Base-by-base conservation (phyloP, 2,329 filamentous ascomycete species). In the Aspergillus hiratsukae region DNA sequence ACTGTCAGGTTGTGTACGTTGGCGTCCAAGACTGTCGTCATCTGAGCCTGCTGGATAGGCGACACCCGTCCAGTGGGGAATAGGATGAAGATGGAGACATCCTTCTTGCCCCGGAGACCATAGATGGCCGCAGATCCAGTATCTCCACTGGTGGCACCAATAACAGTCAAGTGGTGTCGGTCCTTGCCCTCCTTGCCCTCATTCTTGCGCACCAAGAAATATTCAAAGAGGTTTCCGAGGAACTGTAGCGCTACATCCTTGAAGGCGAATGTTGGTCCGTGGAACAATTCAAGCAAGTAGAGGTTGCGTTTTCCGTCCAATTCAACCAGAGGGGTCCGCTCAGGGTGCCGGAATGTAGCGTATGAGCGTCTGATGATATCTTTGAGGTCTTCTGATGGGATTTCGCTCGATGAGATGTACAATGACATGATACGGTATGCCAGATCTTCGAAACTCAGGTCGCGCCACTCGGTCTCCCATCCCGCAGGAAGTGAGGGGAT, bases 91-190 rank as follows among this genome's bases (percentile, higher is more conserved):
- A 97, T 90, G 0, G 91, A 95, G 17, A 97, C 90, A 80, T 99
- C 94, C 77, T 96, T 92, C 85, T 97, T 97, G 54, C 92, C 91
- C 51, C 92, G 81, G 54, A 99, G 81, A 55, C 94, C 94, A 70
- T 97, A 97, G 66, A 99, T 97, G 63, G 94, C 94, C 10, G 93
- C 93, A 28, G 91, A 96, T 25, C 93, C 93, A 28, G 93, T 97
- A 53, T 81, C 91, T 61, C 91, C 91, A 66, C 87, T 91, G 17
- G 91, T 96, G 28, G 90, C 91, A 21, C 91, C 91, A 55, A 96
- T 86, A 3, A 96, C 90, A 0, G 90, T 92, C 63, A 96, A 78
- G 68, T 94, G 90, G 70, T 94, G 87, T 64, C 89, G 80, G 61
- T 88, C 84, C 76, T 76, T 76, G 21, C 72, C 75, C 29, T 61